Conservation (phyloP, 768 basidiomycete genomes). For the Trametes meyenii region DNA sequence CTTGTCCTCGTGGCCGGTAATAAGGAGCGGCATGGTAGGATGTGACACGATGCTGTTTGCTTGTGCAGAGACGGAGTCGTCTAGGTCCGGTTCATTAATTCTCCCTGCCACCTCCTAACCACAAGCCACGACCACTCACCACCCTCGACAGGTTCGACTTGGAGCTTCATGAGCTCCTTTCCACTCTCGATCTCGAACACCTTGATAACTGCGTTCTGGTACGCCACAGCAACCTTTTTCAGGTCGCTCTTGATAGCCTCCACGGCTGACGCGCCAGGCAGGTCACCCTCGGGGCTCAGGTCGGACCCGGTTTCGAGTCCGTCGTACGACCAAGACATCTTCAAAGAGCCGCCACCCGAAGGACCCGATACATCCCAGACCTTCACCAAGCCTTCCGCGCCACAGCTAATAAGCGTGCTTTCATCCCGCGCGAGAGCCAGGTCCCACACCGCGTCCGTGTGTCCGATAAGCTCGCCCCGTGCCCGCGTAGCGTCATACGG, state of each 20-base stretch:
- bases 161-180: constrained; percentile 66
- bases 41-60: constrained; percentile 88
- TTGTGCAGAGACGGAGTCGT: constrained; percentile 80
- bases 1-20: constrained; percentile 94
- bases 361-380: constrained; percentile 87
- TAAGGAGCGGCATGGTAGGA: constrained; percentile 85
- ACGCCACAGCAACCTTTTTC: constrained; percentile 89
- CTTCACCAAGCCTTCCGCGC: constrained; percentile 90
- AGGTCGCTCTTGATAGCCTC: constrained; percentile 82
- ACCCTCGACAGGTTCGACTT: constrained; percentile 64
- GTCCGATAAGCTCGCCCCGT: constrained; percentile 83
- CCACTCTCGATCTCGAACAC: constrained; percentile 91
- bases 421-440: constrained; percentile 84
- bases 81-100: background rate
- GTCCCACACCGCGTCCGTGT: constrained; percentile 98
- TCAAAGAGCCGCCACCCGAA: constrained; percentile 64
- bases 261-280: constrained; percentile 75
- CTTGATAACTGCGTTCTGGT: constrained; percentile 86
- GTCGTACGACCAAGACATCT: constrained; percentile 78
- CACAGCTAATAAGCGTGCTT: constrained; percentile 83
- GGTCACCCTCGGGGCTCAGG: constrained; percentile 51
- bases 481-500: constrained; percentile 82
- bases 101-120: background rate
- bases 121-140: constrained; percentile 26
- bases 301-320: constrained; percentile 57